These are phyloP conservation scores for Orbilia oligospora DNA, from an alignment of 2,329 filamentous ascomycete species.

Conservation along the genomic window DNA sequence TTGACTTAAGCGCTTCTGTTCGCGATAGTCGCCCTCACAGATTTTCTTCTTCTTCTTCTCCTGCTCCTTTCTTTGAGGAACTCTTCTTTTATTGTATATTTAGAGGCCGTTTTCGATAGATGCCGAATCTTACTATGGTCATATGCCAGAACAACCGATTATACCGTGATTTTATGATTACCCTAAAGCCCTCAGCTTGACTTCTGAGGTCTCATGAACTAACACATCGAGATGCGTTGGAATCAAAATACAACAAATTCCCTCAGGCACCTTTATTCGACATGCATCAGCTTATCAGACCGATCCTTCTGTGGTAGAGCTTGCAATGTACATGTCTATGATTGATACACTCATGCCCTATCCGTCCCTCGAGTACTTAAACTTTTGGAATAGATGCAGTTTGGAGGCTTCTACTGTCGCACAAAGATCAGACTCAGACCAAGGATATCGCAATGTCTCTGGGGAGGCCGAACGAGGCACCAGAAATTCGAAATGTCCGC, in stretches of 20 bases:
- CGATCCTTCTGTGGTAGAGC: no score
- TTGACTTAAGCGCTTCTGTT: not conserved
- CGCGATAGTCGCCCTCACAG: not conserved
- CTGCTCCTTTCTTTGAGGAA: slow-evolving; percentile 1
- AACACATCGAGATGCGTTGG: not conserved
- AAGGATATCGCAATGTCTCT: slow-evolving; percentile 26
- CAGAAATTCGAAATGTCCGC: slow-evolving; percentile 52
- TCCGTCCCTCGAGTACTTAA: not conserved
- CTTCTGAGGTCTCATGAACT: not conserved
- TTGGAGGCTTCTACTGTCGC: not conserved
- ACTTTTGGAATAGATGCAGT: not conserved
- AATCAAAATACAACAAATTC: slow-evolving; percentile 1
- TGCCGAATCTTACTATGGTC: slow-evolving; percentile 9
- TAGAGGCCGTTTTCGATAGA: not conserved
- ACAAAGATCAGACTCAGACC: not conserved
- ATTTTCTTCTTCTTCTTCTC: not conserved
- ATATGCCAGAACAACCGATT: slow-evolving; percentile 14
- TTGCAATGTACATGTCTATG: no score
- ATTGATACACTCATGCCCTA: not conserved
- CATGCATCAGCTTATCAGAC: no score
- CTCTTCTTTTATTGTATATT: not conserved
- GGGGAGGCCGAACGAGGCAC: slow-evolving; percentile 17
- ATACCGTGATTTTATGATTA: not conserved
- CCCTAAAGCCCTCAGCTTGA: not conserved
- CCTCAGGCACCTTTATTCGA: not conserved